A percentile compares a stretch with the other conserved stretches of the same genome.
These are phyloP conservation scores for Saccharomycopsis crataegensis DNA, from an alignment of 1,139 yeast genomes.

Conservation along the genomic window DNA sequence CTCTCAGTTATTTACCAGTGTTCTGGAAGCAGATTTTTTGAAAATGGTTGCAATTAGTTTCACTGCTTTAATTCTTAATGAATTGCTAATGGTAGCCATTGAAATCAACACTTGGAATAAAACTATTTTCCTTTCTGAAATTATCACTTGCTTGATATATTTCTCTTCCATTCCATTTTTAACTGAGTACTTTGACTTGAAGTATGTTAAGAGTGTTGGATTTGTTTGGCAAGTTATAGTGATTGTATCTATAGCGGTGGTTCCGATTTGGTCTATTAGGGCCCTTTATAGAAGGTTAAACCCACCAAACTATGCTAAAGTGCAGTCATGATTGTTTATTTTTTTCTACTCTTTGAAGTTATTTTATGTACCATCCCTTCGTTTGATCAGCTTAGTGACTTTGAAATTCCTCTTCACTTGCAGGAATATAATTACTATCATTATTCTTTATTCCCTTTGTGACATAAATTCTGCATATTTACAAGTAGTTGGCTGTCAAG, in stretches of 20 bases:
- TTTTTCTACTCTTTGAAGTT: background rate
- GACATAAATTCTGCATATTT: no score
- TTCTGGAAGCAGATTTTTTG: slow-evolving; percentile 47
- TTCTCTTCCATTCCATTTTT: slow-evolving; percentile 75
- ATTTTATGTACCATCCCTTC: background rate
- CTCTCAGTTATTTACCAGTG: slow-evolving; percentile 67
- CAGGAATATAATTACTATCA: no score
- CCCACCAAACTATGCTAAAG: slow-evolving; percentile 98
- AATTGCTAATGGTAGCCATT: slow-evolving; percentile 86
- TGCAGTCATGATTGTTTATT: slow-evolving; percentile 36
- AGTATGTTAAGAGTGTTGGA: slow-evolving; percentile 47
- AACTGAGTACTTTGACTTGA: slow-evolving; percentile 73
- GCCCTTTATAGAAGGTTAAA: slow-evolving; percentile 65
- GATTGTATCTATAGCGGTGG: slow-evolving; percentile 60
- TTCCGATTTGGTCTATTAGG: slow-evolving; percentile 88
- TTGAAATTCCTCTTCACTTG: no score
- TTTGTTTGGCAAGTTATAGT: slow-evolving; percentile 67
- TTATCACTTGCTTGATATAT: slow-evolving; percentile 62
- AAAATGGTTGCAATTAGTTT: slow-evolving; percentile 81
- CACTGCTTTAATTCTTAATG: slow-evolving; percentile 74
- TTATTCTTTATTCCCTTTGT: no score
- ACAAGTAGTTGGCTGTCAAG: no score
- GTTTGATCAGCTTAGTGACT: no score
- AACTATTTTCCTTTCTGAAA: slow-evolving; percentile 65
- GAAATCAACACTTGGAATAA: slow-evolving; percentile 88